Evolutionary conservation across 2,329 filamentous ascomycete species (phyloP).

Genomic region (Neopestalotiopsis clavispora): DNA sequence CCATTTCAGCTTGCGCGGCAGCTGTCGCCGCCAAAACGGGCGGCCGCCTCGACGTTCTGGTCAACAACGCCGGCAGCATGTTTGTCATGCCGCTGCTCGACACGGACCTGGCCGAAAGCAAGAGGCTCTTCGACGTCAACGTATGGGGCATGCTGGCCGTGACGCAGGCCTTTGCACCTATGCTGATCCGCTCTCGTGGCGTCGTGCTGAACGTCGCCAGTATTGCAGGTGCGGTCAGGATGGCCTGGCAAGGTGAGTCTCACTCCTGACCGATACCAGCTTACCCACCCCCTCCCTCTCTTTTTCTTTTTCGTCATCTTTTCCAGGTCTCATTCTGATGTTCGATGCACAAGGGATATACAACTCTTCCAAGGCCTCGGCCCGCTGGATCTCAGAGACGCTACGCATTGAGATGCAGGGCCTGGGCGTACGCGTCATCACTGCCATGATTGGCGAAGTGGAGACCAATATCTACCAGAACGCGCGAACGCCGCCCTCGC

Average conservation of each 20-base stretch:
- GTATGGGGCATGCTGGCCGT: not conserved
- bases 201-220: not conserved
- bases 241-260: too few relatives aligned
- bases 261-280: too few relatives aligned
- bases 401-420: not conserved
- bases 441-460: not conserved
- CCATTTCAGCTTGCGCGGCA: too few relatives aligned
- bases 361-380: not conserved
- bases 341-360: not conserved
- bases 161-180: not conserved
- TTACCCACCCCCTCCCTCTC: too few relatives aligned
- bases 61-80: conserved; percentile 4
- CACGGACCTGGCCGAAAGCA: not conserved
- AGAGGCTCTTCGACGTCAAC: conserved; percentile 6
- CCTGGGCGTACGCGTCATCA: not conserved
- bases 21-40: not conserved
- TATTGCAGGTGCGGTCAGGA: too few relatives aligned
- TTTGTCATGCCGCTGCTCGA: not conserved
- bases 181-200: not conserved
- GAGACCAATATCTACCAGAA: not conserved
- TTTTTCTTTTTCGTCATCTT: too few relatives aligned
- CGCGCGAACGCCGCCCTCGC: not conserved
- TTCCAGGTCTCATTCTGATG: too few relatives aligned
- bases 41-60: not conserved
- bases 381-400: not conserved